Evolutionary conservation across 2,329 filamentous ascomycete species (phyloP).

Genomic region (Fusarium xylarioides): DNA sequence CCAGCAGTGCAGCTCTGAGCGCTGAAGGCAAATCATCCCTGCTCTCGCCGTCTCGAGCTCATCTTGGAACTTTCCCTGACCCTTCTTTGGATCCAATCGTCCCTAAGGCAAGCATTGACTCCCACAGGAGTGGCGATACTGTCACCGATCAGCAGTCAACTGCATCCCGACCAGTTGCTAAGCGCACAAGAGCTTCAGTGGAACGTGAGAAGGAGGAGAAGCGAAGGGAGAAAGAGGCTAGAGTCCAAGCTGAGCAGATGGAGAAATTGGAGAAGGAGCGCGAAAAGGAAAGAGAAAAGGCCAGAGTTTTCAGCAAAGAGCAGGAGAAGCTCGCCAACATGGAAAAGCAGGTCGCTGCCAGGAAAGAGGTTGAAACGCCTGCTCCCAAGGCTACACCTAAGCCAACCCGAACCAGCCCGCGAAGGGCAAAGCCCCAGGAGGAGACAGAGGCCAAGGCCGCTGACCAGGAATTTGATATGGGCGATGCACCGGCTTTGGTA

Average conservation of each 20-base stretch:
- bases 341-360: slow-evolving; percentile 62
- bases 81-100: slow-evolving; percentile 61
- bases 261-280: slow-evolving; percentile 73
- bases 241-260: slow-evolving; percentile 67
- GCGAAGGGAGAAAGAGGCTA: slow-evolving; percentile 71
- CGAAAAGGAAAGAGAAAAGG: slow-evolving; percentile 76
- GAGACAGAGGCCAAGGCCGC: slow-evolving; percentile 38
- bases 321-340: slow-evolving; percentile 62
- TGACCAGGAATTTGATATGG: slow-evolving; percentile 63
- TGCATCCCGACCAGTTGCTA: slow-evolving; percentile 54
- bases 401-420: slow-evolving; percentile 61
- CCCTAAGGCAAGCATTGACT: slow-evolving; percentile 36
- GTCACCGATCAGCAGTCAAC: slow-evolving; percentile 46
- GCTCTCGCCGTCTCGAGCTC: slow-evolving; percentile 62
- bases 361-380: slow-evolving; percentile 61
- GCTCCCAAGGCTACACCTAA: slow-evolving; percentile 55
- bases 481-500: slow-evolving; percentile 62
- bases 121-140: slow-evolving; percentile 30
- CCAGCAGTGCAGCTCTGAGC: slow-evolving; percentile 74
- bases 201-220: slow-evolving; percentile 73
- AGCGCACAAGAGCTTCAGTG: slow-evolving; percentile 65
- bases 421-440: slow-evolving; percentile 55
- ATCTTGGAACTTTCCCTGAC: slow-evolving; percentile 54
- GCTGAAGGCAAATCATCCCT: slow-evolving; percentile 69
- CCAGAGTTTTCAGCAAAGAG: slow-evolving; percentile 65